Base-by-base conservation (phyloP, 306 rosid genomes). In the Pyrus betulifolia region DNA sequence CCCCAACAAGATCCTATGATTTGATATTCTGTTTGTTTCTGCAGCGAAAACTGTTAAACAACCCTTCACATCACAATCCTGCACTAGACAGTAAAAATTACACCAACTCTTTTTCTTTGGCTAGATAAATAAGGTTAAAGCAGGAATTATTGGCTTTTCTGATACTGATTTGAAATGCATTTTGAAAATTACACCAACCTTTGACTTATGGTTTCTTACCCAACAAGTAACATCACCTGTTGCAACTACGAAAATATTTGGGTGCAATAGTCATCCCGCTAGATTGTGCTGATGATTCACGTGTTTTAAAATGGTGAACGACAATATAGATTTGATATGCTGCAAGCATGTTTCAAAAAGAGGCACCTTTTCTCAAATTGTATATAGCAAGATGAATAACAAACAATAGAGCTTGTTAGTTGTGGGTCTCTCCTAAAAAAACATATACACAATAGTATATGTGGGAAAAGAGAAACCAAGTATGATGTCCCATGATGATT, bases 381-480 rank as follows among this genome's bases (percentile, higher is more conserved):
- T 25, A 59, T 44, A 61, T 42, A 33, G 60, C 31, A 45, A 45
- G 70, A 44, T 30, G 51, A 83, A 86, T 72, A 46, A 54, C 65
- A 78, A 55, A 45, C 60, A 78, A 3, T 3, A 62, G 76, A 58
- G 74, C 23, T 23, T 30, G 70, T 40, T 70, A 76, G 44, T 74
- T 11, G 65, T 69, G 68, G 23, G 42, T 61, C 69, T 84, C 84
- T 76, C 87, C 85, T 62, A 1, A 46, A 87, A 82, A 76, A 84
- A 76, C 69, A 57, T 17, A 14, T 18, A 21, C 49, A 46, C 66
- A 23, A 61, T 22, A 51, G 74, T 76, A 58, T 72, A 84, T 68
- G 85, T 80, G 61, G 62, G 69, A 88, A 88, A 78, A 81, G 86
- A 82, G 84, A 81, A 62, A 35, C 51, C 74, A 42, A 54, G 30